Conservation (phyloP, 768 basidiomycete genomes). For the Kwoniella dendrophila region DNA sequence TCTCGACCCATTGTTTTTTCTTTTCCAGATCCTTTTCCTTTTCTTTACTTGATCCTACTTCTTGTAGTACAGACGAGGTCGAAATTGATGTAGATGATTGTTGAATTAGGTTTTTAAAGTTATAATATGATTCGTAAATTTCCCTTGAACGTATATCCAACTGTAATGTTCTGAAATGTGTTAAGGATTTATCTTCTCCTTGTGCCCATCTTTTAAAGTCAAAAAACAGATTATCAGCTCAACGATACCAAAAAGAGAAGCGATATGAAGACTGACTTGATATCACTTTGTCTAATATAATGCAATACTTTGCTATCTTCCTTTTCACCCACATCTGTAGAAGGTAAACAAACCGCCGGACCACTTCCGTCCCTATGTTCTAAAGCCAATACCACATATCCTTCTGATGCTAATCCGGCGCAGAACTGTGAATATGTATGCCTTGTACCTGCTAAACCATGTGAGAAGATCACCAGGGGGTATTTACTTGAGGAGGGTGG, state of each 20-base stretch:
- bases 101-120: slow-evolving; percentile 64
- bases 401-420: slow-evolving; percentile 71
- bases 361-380: slow-evolving; percentile 84
- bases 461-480: slow-evolving; percentile 79
- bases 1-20: slow-evolving; percentile 54
- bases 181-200: slow-evolving; percentile 42
- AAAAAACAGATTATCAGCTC: slow-evolving; percentile 23
- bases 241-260: neutral
- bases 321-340: slow-evolving; percentile 45
- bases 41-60: neutral
- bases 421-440: slow-evolving; percentile 78
- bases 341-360: slow-evolving; percentile 60
- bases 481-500: slow-evolving; percentile 18
- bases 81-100: neutral
- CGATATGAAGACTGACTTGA: slow-evolving; percentile 54
- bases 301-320: slow-evolving; percentile 46
- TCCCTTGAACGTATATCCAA: slow-evolving; percentile 71
- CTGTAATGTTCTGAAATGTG: slow-evolving; percentile 69
- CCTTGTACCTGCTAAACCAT: slow-evolving; percentile 75
- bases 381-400: slow-evolving; percentile 76
- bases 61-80: neutral
- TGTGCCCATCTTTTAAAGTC: slow-evolving; percentile 34
- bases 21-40: slow-evolving; percentile 59
- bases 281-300: slow-evolving; percentile 65
- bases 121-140: slow-evolving; percentile 66